phyloP scores from a whole-genome alignment of 208 protist species.

The Acanthamoeba lenticulata region DNA sequence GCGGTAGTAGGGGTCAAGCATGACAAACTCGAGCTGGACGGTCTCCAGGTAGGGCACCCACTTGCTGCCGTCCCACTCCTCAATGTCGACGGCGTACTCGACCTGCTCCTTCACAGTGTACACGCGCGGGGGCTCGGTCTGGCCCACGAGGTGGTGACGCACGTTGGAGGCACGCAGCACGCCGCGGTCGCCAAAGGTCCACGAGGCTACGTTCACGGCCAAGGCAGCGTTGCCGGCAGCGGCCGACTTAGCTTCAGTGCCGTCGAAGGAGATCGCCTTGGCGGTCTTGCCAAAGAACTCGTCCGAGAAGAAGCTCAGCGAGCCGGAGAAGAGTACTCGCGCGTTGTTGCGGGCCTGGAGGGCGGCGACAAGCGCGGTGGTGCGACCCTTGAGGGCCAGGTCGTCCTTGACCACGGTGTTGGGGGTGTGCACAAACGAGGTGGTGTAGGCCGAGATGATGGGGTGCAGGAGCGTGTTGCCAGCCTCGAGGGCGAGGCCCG shows the following conservation, averaged over 20 bases:
- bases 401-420: neutral
- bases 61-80: constrained; percentile 76
- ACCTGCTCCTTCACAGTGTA: constrained; percentile 81
- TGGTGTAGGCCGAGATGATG: constrained; percentile 71
- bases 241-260: neutral
- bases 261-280: neutral
- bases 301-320: constrained; percentile 82
- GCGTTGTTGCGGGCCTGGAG: constrained; percentile 87
- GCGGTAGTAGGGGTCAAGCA: constrained; percentile 88
- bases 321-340: constrained; percentile 81
- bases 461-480: constrained; percentile 72
- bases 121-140: constrained; percentile 4
- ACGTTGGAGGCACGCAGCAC: constrained; percentile 73
- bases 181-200: constrained; percentile 82
- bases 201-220: constrained; percentile 66
- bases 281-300: constrained; percentile 64
- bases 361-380: constrained; percentile 76
- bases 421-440: constrained; percentile 73
- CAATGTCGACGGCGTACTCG: constrained; percentile 78
- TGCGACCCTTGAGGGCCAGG: constrained; percentile 51
- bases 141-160: constrained; percentile 51
- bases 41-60: constrained; percentile 86
- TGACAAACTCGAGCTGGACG: constrained; percentile 87
- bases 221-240: constrained; percentile 73
- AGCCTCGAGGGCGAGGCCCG: constrained; percentile 73